Evolutionary conservation across 257 asterid species (phyloP).

Genomic region (Solanum clarkiae): DNA sequence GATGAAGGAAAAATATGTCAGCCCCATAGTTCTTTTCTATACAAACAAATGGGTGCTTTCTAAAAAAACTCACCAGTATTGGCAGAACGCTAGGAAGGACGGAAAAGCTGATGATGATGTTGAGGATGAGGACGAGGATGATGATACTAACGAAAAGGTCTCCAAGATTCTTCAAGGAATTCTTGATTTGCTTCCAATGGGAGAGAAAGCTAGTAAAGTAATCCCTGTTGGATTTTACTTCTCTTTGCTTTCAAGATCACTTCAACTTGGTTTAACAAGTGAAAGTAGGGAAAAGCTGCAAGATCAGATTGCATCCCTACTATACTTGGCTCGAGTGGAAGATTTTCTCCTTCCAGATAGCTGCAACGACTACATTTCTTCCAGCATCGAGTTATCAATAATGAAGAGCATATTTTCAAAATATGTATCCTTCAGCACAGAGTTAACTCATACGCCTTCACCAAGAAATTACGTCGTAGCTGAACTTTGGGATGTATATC

Average conservation of each 20-base stretch:
- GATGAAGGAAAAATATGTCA: constrained; percentile 60
- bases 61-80: neutral
- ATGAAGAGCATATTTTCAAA: constrained; percentile 44
- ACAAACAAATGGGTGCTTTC: constrained; percentile 35
- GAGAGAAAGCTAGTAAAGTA: constrained; percentile 26
- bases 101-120: neutral
- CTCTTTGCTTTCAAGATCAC: constrained; percentile 31
- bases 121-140: neutral
- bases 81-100: neutral
- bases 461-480: constrained; percentile 26
- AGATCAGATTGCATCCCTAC: constrained; percentile 28
- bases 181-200: constrained; percentile 38
- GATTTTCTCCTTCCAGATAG: constrained; percentile 28
- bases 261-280: constrained; percentile 17
- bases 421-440: constrained; percentile 18
- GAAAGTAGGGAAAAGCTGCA: constrained; percentile 41
- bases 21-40: constrained; percentile 50
- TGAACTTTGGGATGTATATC: constrained; percentile 54
- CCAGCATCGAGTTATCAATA: constrained; percentile 14
- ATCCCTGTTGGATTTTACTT: constrained; percentile 63
- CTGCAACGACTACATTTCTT: constrained; percentile 6
- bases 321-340: constrained; percentile 40
- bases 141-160: neutral
- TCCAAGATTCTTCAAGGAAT: constrained; percentile 26
- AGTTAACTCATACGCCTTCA: constrained; percentile 12